phyloP scores from a whole-genome alignment of 148 eudicot species.

The Tetragonia tetragonoides region DNA sequence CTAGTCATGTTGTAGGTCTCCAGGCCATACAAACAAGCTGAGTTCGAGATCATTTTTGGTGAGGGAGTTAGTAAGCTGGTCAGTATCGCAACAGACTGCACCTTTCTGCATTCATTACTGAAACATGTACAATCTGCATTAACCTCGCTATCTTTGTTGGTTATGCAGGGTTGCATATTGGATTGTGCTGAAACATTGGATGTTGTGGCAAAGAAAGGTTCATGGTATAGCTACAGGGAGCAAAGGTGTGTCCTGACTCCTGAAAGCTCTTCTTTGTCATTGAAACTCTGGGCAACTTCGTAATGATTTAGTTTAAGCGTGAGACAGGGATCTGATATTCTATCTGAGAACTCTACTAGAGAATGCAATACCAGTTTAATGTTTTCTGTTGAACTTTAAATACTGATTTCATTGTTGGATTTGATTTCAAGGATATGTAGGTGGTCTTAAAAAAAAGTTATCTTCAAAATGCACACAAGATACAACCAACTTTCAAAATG shows the following conservation, averaged over 20 bases:
- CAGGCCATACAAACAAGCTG: constrained; percentile 98
- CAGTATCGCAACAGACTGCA: constrained; percentile 26
- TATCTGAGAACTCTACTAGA: background rate
- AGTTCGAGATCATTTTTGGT: constrained; percentile 92
- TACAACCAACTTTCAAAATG: too few relatives aligned
- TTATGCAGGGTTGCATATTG: constrained; percentile 79
- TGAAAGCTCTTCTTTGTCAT: constrained; percentile 9
- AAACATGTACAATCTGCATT: background rate
- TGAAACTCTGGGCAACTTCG: background rate
- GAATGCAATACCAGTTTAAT: background rate
- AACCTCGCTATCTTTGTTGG: constrained; percentile 15
- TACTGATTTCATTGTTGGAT: background rate
- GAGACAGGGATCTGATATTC: constrained; percentile 3
- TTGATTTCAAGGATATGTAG: background rate
- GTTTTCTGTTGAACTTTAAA: background rate
- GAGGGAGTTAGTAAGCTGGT: constrained; percentile 97
- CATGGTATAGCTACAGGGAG: constrained; percentile 93
- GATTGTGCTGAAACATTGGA: constrained; percentile 94
- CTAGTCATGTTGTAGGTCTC: constrained; percentile 58
- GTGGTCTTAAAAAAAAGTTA: too few relatives aligned
- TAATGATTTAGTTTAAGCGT: background rate
- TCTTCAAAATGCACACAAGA: too few relatives aligned
- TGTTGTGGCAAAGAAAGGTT: constrained; percentile 78
- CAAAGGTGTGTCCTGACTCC: constrained; percentile 47
- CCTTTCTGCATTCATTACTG: background rate